phyloP scores from a whole-genome alignment of 805 yeast genomes.

The Kodamaea restingae region DNA sequence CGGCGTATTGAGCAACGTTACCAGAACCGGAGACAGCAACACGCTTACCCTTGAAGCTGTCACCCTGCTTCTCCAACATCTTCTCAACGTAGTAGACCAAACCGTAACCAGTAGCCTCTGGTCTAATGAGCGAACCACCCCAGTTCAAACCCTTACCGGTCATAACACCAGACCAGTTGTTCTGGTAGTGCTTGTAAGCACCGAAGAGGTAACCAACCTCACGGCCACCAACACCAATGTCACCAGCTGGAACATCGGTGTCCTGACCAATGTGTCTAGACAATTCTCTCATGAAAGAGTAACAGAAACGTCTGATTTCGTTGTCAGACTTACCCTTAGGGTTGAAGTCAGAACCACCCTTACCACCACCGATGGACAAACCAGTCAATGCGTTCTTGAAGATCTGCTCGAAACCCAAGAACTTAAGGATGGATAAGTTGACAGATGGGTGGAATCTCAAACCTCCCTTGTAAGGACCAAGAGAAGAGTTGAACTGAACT shows the following conservation, averaged over 20 bases:
- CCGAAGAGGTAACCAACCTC: slow-evolving; percentile 94
- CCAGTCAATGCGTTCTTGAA: slow-evolving; percentile 98
- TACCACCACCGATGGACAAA: slow-evolving; percentile 98
- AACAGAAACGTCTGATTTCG: slow-evolving; percentile 97
- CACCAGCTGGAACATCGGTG: slow-evolving; percentile 99
- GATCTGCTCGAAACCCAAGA: slow-evolving; percentile 96
- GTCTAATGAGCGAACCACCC: slow-evolving; percentile 99
- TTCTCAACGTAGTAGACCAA: slow-evolving; percentile 93
- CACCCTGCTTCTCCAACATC: slow-evolving; percentile 94
- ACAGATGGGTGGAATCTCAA: slow-evolving; percentile 97
- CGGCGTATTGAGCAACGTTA: slow-evolving; percentile 99
- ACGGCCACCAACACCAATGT: slow-evolving; percentile 97
- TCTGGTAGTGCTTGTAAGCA: slow-evolving; percentile 88
- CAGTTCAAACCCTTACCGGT: slow-evolving; percentile 97
- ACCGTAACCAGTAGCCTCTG: slow-evolving; percentile 99
- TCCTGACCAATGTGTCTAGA: slow-evolving; percentile 95
- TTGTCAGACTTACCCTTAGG: slow-evolving; percentile 91
- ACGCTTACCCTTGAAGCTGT: slow-evolving; percentile 85
- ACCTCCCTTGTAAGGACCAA: slow-evolving; percentile 99
- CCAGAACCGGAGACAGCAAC: slow-evolving; percentile 98
- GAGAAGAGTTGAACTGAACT: slow-evolving; percentile 96
- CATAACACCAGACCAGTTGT: slow-evolving; percentile 93
- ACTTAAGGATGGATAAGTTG: slow-evolving; percentile 90
- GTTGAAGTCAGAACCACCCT: slow-evolving; percentile 98
- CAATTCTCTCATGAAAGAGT: slow-evolving; percentile 91